Base-by-base conservation (phyloP, 2,329 filamentous ascomycete species). In the Ascochyta clinopodiicola region DNA sequence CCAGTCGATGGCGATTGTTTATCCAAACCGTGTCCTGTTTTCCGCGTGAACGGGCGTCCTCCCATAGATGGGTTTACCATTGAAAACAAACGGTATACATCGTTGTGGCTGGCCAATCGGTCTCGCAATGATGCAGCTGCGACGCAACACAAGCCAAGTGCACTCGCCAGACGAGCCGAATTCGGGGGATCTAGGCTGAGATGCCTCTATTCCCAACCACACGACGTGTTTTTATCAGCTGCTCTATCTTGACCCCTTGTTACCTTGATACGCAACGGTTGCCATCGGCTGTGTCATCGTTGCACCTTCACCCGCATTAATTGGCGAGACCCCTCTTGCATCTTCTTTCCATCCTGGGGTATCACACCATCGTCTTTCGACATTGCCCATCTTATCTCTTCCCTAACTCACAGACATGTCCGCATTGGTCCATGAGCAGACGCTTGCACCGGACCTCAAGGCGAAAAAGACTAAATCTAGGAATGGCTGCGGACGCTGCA, bases 381-480 rank as follows among this genome's bases (percentile, higher is more conserved):
- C 57, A 50, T 54, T 59, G 51, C 38, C 53, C 49, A 56, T 57
- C 49, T 55, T 50, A 19, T 52, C 34, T 39, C 36, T 38, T 27
- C 40, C 36, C 40, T 35, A 39, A 46, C 48, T 45, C 55, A 45
- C 56, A 61, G 61, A 62, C 40, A 74, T 74, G 72, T 57, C 72
- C 52, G 47, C 67, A 59, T 66, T 70, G 59, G 66, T 63, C 43
- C 63, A 68, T 40, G 63, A 68, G 32, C 69, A 62, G 52, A 59
- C 52, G 50, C 44, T 66, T 44, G 54, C 61, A 56, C 68, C 60
- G 56, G 70, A 71, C 49, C 51, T 66, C 24, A 69, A 69, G 55
- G 55, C 56, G 22, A 74, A 73, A 58, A 74, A 74, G 63, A 73
- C 72, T 19, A 74, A 74, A 56, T 71, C 67, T 37, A 66, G 72